A percentile compares a stretch with the other conserved stretches of the same genome.
Evolutionary conservation across 768 basidiomycete species (phyloP).

Genomic region (Punctularia strigosozonata): DNA sequence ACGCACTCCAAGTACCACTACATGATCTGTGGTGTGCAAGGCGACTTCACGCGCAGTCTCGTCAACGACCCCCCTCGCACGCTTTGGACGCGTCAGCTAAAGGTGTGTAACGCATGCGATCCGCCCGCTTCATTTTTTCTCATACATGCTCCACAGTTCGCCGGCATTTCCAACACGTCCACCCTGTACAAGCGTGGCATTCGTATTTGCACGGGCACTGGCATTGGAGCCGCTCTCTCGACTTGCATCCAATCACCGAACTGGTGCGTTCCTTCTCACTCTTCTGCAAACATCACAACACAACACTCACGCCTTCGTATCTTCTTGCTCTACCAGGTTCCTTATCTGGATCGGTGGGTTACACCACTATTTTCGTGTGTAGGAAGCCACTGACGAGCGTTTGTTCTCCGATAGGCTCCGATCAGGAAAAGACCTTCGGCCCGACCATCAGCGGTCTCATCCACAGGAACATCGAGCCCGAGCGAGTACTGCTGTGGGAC

Average conservation of each 20-base stretch:
- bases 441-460: constrained; percentile 29
- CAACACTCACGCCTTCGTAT: not conserved
- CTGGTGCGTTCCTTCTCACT: not conserved
- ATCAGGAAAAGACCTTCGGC: constrained; percentile 33
- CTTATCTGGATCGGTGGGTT: constrained; percentile 27
- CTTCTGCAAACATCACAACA: constrained; percentile 6
- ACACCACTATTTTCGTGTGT: not conserved
- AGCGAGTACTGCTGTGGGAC: constrained; percentile 29
- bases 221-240: constrained; percentile 30
- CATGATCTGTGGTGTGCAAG: constrained; percentile 33
- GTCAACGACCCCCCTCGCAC: constrained; percentile 27
- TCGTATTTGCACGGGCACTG: constrained; percentile 33
- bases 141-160: constrained; percentile 17
- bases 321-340: constrained; percentile 13
- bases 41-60: constrained; percentile 30
- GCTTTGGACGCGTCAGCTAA: constrained; percentile 32
- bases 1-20: constrained; percentile 29
- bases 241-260: constrained; percentile 26
- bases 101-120: constrained; percentile 14
- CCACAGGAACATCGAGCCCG: constrained; percentile 23
- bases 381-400: too few relatives aligned
- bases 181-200: constrained; percentile 30
- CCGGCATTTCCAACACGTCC: constrained; percentile 32
- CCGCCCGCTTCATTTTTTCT: not conserved
- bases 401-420: constrained; percentile 16